Base-by-base conservation (phyloP, 148 eudicot genomes). In the Vaccinium macrocarpon region DNA sequence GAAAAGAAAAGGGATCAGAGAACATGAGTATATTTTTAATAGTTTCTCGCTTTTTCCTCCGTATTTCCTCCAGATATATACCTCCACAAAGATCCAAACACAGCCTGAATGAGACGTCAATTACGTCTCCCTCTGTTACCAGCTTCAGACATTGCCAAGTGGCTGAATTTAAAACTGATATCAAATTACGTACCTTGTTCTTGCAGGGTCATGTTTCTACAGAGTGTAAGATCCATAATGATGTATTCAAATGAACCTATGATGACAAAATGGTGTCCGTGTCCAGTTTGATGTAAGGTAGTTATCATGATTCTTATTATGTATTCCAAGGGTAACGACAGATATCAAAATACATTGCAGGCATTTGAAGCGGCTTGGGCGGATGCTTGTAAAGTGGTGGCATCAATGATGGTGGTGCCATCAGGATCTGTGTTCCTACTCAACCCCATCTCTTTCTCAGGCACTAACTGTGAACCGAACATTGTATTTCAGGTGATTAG, bases 311-410 rank as follows among this genome's bases (percentile, higher is more conserved):
- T 5, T 61, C 21, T 14, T 56, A 56, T 57, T 18, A 18, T 62
- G 4, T 62, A 10, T 62, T 62, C 70, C 70, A 62, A 61, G 13
- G 29, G 73, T 68, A 27, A 27, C 27, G 27, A 68, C 73, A 4
- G 16, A 27, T 27, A 27, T 12, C 15, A 27, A 29, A 27, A 68
- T 68, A 5, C 35, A 68, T 68, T 38, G 73, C 93, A 96, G 98
- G 99, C 99, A 76, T 96, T 96, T 75, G 86, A 92, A 91, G 92
- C 86, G 68, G 94, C 98, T 75, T 96, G 99, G 99, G 93, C 89
- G 55, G 88, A 90, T 78, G 97, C 94, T 88, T 96, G 99, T 88
- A 89, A 94, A 87, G 92, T 90, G 71, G 86, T 88, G 85, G 90
- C 97, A 68, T 94, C 99, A 29, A 91, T 90, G 13, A 85, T 96